Conservation (phyloP, 2,329 filamentous ascomycete genomes). For the Alternaria solani region DNA sequence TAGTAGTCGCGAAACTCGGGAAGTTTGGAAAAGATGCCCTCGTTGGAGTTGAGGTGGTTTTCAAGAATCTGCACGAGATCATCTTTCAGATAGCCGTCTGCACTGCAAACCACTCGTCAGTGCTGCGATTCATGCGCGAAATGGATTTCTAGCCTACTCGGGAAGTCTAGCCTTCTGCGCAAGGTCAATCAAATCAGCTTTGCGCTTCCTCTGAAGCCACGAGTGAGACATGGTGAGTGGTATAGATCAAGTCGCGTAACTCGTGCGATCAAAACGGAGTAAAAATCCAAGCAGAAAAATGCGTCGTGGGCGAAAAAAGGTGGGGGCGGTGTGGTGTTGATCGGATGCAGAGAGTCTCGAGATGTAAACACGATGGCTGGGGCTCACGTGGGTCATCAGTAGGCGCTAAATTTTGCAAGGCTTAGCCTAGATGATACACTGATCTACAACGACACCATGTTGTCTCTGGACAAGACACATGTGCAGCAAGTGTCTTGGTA, state of each 20-base stretch:
- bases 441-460: slow-evolving; percentile 7
- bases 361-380: slow-evolving; percentile 37
- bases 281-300: slow-evolving; percentile 22
- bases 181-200: slow-evolving; percentile 78
- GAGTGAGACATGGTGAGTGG: slow-evolving; percentile 66
- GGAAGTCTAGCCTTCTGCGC: slow-evolving; percentile 74
- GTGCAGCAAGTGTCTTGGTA: neutral
- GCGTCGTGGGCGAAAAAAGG: slow-evolving; percentile 23
- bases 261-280: slow-evolving; percentile 55
- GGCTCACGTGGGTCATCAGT: slow-evolving; percentile 26
- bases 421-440: neutral
- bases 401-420: slow-evolving; percentile 20
- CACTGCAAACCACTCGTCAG: slow-evolving; percentile 58
- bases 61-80: slow-evolving; percentile 69
- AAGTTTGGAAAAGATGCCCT: slow-evolving; percentile 69
- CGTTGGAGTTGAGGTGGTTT: slow-evolving; percentile 64
- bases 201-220: slow-evolving; percentile 83
- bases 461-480: slow-evolving; percentile 1
- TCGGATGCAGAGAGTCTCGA: slow-evolving; percentile 25
- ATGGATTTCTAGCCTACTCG: slow-evolving; percentile 62
- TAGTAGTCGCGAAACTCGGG: slow-evolving; percentile 78
- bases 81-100: slow-evolving; percentile 75
- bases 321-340: slow-evolving; percentile 33
- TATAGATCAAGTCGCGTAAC: slow-evolving; percentile 55
- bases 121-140: neutral